Conservation (phyloP, 2,329 filamentous ascomycete genomes). For the Xylariaceae sp. region DNA sequence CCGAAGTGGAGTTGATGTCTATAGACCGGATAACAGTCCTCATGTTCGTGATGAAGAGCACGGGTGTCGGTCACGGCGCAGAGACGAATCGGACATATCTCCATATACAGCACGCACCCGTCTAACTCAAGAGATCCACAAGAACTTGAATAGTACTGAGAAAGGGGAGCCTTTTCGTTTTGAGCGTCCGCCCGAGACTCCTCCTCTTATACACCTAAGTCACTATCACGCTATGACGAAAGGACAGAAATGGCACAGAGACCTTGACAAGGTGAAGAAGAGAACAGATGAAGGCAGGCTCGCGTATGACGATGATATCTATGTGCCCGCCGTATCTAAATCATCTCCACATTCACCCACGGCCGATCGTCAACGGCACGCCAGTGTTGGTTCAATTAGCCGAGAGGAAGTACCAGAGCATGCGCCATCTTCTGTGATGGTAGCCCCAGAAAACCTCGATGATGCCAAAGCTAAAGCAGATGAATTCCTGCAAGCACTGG, state of each 20-base stretch:
- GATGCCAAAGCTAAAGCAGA: conserved; percentile 21
- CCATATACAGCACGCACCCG: conserved; percentile 29
- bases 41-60: conserved; percentile 5
- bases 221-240: conserved; percentile 8
- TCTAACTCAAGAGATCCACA: conserved; percentile 17
- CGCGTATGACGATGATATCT: conserved; percentile 34
- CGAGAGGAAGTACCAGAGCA: not conserved
- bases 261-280: conserved; percentile 5
- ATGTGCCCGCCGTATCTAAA: not conserved
- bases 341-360: not conserved
- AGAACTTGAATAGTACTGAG: not conserved
- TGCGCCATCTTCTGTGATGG: not conserved
- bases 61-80: not conserved
- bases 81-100: conserved; percentile 17
- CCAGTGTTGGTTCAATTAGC: not conserved
- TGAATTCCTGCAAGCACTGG: conserved; percentile 29
- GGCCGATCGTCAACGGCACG: not conserved
- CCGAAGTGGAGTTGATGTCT: conserved; percentile 3
- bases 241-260: not conserved
- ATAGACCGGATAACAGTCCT: conserved; percentile 20
- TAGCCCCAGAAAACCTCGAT: conserved; percentile 5
- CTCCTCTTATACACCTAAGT: not conserved
- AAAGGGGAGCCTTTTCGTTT: not conserved
- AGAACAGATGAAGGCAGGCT: conserved; percentile 33
- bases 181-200: not conserved